Percentiles rank a stretch among this genome's conserved stretches.
Conservation (phyloP, 2,329 filamentous ascomycete species). For the Cladosporium sp. region DNA sequence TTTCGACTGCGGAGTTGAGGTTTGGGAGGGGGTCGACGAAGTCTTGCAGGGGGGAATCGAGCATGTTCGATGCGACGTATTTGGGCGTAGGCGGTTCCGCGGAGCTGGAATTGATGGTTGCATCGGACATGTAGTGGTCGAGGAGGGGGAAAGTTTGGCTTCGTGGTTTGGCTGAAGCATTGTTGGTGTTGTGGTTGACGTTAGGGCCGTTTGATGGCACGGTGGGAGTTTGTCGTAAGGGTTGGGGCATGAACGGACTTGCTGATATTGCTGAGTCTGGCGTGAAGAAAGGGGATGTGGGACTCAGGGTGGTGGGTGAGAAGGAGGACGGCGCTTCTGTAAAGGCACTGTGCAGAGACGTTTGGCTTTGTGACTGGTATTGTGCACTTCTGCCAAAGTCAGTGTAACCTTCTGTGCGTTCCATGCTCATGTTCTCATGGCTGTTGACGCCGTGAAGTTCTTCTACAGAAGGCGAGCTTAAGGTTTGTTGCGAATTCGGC, state of each 20-base stretch:
- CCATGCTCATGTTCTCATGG: slow-evolving; percentile 62
- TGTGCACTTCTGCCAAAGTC: slow-evolving; percentile 57
- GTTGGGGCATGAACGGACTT: slow-evolving; percentile 57
- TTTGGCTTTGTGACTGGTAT: slow-evolving; percentile 60
- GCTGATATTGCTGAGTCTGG: slow-evolving; percentile 64
- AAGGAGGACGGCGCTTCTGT: slow-evolving; percentile 64
- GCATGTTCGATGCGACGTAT: slow-evolving; percentile 39
- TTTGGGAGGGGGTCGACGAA: slow-evolving; percentile 31
- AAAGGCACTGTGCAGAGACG: slow-evolving; percentile 63
- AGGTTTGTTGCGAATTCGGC: slow-evolving; percentile 64
- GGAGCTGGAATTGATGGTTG: slow-evolving; percentile 39
- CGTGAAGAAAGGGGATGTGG: slow-evolving; percentile 70
- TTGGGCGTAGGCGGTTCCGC: slow-evolving; percentile 55
- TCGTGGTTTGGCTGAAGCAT: slow-evolving; percentile 41
- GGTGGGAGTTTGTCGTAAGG: slow-evolving; percentile 27
- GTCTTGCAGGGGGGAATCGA: slow-evolving; percentile 34
- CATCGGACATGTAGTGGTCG: slow-evolving; percentile 49
- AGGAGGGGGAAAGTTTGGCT: slow-evolving; percentile 82
- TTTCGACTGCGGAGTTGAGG: slow-evolving; percentile 39
- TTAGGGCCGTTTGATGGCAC: slow-evolving; percentile 38
- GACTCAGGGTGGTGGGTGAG: slow-evolving; percentile 67
- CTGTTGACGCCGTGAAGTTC: slow-evolving; percentile 59
- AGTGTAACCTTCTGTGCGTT: slow-evolving; percentile 53
- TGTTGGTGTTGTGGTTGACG: neutral
- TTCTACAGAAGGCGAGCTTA: slow-evolving; percentile 64